Evolutionary conservation across 2,329 filamentous ascomycete genomes (phyloP), one percentile per base, ranked within the genome.

Genomic region (Triangularia verruculosa): DNA sequence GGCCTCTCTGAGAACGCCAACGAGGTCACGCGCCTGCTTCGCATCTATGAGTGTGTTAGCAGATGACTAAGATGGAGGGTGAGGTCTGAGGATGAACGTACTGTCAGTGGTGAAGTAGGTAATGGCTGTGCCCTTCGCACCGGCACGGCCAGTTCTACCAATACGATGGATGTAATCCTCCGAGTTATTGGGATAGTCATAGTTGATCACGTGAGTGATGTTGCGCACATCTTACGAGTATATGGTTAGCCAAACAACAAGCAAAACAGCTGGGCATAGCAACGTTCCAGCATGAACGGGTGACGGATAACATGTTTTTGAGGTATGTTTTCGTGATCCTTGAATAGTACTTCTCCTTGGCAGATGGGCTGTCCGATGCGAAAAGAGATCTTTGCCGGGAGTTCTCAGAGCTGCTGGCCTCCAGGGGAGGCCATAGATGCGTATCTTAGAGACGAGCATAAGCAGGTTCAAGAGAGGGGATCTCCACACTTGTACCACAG

Each of bases 201-300:
- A 97, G 89, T 98, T 98, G 83, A 99, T 87, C 82, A 99, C 95
- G 83, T 99, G 95, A 82, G 95, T 98, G 84, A 99, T 99, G 86
- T 99, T 96, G 83, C 93, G 94, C 84, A 99, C 95, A 90, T 99
- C 95, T 98, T 97, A 47, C 39, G 83, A 60, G 78, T 82, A 77
- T 85, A 79, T 86, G 85, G 91, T 96, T 96, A 96, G 92, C 82
- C 24, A 59, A 85, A 83, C 80, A 81, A 82, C 83, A 78, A 78
- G 74, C 52, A 77, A 77, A 20, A 47, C 5, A 20, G 73, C 75
- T 74, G 72, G 74, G 78, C 79, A 82, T 83, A 83, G 61, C 83
- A 84, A 87, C 85, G 79, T 78, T 82, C 85, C 85, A 86, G 83
- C 83, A 78, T 73, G 77, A 78, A 78, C 79, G 74, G 75, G 77